These are phyloP conservation scores for Calendula officinalis DNA, from an alignment of 129 eudicot genomes.

Conservation along the genomic window DNA sequence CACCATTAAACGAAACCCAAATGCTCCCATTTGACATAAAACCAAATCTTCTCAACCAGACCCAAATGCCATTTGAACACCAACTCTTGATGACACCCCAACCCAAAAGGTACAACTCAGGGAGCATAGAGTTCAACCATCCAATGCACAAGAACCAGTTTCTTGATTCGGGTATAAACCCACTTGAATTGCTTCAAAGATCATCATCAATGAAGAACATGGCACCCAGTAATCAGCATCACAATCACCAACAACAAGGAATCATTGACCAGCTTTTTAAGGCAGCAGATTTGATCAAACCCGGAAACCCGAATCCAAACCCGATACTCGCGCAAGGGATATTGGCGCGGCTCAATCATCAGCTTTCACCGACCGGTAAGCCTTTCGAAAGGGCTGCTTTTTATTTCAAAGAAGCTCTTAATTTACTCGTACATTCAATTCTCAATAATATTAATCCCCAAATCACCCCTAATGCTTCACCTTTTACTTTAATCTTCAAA, in stretches of 20 bases:
- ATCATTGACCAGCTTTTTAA: constrained; percentile 75
- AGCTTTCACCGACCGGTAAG: constrained; percentile 83
- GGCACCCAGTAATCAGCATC: constrained; percentile 36
- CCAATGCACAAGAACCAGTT: constrained; percentile 43
- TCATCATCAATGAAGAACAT: constrained; percentile 44
- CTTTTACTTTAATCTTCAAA: constrained; percentile 65
- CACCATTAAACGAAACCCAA: constrained; percentile 39
- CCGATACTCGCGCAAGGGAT: constrained; percentile 93
- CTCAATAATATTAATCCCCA: constrained; percentile 44
- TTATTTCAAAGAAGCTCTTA: constrained; percentile 82
- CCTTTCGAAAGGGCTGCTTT: constrained; percentile 93
- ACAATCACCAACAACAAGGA: constrained; percentile 54
- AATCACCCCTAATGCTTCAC: constrained; percentile 38
- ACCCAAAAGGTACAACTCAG: constrained; percentile 67
- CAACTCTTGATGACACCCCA: constrained; percentile 47
- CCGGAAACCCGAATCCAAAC: constrained; percentile 45
- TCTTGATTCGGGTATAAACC: constrained; percentile 46
- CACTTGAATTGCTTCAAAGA: constrained; percentile 49
- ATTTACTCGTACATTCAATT: constrained; percentile 46
- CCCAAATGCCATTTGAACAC: constrained; percentile 52
- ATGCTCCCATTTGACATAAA: constrained; percentile 53
- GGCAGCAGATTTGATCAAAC: constrained; percentile 76
- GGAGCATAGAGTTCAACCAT: constrained; percentile 39
- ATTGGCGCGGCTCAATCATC: constrained; percentile 99
- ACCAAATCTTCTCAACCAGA: constrained; percentile 53